phyloP scores from a whole-genome alignment of 2,329 filamentous ascomycete genomes.

The Colletotrichum chrysophilum region DNA sequence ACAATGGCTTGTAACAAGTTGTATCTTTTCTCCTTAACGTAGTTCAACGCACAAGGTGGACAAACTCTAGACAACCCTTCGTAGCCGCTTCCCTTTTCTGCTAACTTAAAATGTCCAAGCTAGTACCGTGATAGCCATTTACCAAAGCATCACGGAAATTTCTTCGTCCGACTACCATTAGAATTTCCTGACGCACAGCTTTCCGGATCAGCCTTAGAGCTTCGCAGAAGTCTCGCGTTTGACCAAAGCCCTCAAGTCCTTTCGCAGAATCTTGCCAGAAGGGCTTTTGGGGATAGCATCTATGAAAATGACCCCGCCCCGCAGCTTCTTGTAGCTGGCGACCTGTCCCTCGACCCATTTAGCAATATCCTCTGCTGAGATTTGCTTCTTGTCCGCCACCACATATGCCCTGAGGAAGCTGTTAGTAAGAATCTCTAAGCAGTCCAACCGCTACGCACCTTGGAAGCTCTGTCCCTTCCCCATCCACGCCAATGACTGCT shows the following conservation, averaged over 20 bases:
- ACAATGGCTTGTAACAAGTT: neutral
- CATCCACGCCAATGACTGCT: constrained; percentile 65
- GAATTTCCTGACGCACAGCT: neutral
- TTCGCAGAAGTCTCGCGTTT: constrained; percentile 28
- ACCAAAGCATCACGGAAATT: fast-evolving
- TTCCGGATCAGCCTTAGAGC: neutral
- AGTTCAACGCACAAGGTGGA: neutral
- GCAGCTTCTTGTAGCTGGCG: constrained; percentile 69
- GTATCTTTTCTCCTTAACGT: neutral
- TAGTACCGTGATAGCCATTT: neutral
- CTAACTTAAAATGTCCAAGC: neutral
- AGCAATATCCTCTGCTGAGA: constrained; percentile 31
- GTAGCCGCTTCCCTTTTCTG: neutral
- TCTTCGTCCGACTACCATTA: fast-evolving
- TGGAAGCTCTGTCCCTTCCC: constrained; percentile 50
- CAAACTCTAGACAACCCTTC: neutral
- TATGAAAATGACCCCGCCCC: constrained; percentile 73
- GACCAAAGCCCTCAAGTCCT: constrained; percentile 40
- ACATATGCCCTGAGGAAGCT: constrained; percentile 31
- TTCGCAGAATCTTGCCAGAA: constrained; percentile 53
- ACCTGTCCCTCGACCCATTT: constrained; percentile 27
- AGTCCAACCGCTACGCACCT: constrained; percentile 29
- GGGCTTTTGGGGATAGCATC: constrained; percentile 75
- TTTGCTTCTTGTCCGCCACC: constrained; percentile 33
- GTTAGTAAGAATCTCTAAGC: neutral